Evolutionary conservation across 495 filamentous ascomycete species (phyloP).

Genomic region (Rostrohypoxylon terebratum): DNA sequence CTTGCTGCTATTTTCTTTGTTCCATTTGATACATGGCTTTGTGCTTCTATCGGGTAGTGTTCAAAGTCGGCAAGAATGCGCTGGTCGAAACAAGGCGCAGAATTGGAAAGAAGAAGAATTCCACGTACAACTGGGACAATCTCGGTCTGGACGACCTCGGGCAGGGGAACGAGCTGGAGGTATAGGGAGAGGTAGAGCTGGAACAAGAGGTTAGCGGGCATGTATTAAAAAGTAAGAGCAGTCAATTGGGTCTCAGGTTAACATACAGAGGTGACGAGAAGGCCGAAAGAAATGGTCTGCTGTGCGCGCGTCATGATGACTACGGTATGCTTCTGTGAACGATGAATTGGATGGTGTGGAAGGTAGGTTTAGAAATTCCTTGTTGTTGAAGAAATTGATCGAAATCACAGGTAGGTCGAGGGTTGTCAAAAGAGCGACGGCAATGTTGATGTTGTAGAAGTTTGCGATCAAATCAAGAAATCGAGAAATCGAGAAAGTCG

Average conservation of each 20-base stretch:
- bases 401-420: neutral
- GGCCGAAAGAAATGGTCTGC: constrained; percentile 86
- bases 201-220: constrained; percentile 1
- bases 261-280: constrained; percentile 86
- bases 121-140: constrained; percentile 75
- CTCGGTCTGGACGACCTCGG: constrained; percentile 74
- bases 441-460: constrained; percentile 1
- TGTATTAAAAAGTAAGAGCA: neutral
- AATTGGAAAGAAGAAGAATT: neutral
- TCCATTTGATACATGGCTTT: neutral
- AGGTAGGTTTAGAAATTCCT: neutral
- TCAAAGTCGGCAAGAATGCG: neutral
- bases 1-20: neutral
- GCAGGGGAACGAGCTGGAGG: constrained; percentile 86
- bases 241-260: constrained; percentile 1
- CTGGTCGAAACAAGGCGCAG: neutral
- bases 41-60: neutral
- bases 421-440: constrained; percentile 31
- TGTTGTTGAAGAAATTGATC: neutral
- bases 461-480: constrained; percentile 11
- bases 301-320: constrained; percentile 88
- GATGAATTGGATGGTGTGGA: neutral
- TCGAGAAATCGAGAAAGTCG: constrained; percentile 16
- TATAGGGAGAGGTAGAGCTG: constrained; percentile 91
- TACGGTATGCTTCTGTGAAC: neutral